Conservation (phyloP, 108 stramenopile genomes). For the Cyclotella baltica region DNA sequence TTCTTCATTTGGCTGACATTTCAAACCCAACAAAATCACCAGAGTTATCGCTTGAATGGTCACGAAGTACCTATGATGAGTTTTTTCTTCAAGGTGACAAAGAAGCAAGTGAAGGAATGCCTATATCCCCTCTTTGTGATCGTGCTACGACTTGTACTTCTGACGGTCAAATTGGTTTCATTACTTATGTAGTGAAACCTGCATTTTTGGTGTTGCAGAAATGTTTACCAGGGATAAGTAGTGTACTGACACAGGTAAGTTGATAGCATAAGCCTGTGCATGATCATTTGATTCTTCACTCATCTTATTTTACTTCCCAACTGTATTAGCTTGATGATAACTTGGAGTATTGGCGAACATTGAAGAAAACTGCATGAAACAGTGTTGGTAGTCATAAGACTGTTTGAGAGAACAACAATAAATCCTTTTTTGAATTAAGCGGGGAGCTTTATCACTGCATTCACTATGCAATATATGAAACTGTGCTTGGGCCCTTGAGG, state of each 20-base stretch:
- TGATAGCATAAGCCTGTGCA: background rate
- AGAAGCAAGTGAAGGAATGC: constrained; percentile 53
- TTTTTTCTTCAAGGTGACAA: constrained; percentile 78
- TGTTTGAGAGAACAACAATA: background rate
- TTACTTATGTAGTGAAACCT: constrained; percentile 70
- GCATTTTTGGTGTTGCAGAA: constrained; percentile 42
- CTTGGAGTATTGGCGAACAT: constrained; percentile 40
- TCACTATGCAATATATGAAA: background rate
- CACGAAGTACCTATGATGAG: constrained; percentile 63
- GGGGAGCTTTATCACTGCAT: too few relatives aligned
- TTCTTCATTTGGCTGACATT: constrained; percentile 77
- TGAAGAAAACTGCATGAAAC: background rate
- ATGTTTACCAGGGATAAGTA: constrained; percentile 37
- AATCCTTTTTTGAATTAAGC: too few relatives aligned
- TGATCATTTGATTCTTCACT: background rate
- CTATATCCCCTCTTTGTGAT: constrained; percentile 61
- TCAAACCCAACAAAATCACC: constrained; percentile 66
- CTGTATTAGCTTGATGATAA: constrained; percentile 23
- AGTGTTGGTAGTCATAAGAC: background rate
- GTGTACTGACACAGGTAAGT: constrained; percentile 31
- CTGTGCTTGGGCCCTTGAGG: too few relatives aligned
- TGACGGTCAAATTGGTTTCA: constrained; percentile 63
- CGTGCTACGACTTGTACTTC: constrained; percentile 49
- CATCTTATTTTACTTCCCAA: background rate
- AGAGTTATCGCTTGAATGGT: constrained; percentile 61